Base-by-base conservation (phyloP, 257 asterid species). In the Jaltomata sinuosa region DNA sequence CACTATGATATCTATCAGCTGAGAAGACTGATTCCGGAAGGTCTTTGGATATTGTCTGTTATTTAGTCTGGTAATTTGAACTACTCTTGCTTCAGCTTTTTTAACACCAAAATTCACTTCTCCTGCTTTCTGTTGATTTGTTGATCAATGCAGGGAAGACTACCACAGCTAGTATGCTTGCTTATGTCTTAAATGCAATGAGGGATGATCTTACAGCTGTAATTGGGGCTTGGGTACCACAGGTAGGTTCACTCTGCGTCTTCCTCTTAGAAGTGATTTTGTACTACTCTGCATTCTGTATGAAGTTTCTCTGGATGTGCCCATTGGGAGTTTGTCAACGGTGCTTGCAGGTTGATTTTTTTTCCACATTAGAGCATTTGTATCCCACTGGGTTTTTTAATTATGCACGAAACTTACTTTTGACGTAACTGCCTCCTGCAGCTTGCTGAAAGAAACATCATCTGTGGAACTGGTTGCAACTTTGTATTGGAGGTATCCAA, bases 181-280 rank as follows among this genome's bases (percentile, higher is more conserved):
- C 92, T n/a, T 85, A 83, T 85, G 64, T 88, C 22, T 86, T 89
- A 55, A 84, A 85, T 55, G 87, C 87, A 18, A 83, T 84, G 89
- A 90, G 90, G 71, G 87, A 85, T 87, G 87, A 90, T 83, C 87
- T 88, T 81, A 85, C 91, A 54, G 91, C 90, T 85, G 85, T 84
- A 40, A 68, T 87, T 81, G 92, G 92, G 62, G 91, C 89, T 81
- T 84, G 72, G 86, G 92, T 87, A 57, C 89, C 89, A 16, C 89
- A 83, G 89, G 89, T 89, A 81, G 65, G 71, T 76, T 85, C 79
- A 25, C 36, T 77, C 4, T 12, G 84, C 71, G 29, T 42, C 81
- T 65, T 49, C 47, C 31, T 64, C 34, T 59, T 59, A 61, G 38
- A 29, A 52, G 47, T 64, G 59, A 52, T 61, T 27, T 38, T 15